Base-by-base conservation (phyloP, 1,284 basidiomycete species). In the Rhizopogon hawkerae region DNA sequence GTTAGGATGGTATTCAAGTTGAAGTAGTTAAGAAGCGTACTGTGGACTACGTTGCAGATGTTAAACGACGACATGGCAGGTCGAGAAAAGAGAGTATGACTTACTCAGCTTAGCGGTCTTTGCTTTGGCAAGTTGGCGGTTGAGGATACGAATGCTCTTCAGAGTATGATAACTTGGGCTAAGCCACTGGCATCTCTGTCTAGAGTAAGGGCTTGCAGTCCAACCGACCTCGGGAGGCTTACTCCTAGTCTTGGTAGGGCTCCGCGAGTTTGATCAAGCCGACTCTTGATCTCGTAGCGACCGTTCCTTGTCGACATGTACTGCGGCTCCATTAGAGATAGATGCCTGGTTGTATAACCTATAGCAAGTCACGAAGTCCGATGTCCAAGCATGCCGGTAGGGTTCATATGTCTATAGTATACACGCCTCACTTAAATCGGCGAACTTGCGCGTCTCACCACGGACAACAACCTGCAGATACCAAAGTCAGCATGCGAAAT, bases 81-180 rank as follows among this genome's bases (percentile, higher is more conserved):
- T 45, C 9, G 39, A 36, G 47, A 36, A 39, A 9, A 11, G 36
- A 34, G 18, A 16, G 16, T 7, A 4, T 13, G 10, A 74, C 86
- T 56, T 56, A 92, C 92, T 93, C 55, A 98, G 81, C 72, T 97
- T 97, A 2, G 95, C 94, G 0, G 95, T 97, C 72, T 98, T 98
- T 6, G 96, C 95, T 68, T 98, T 98, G 23, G 95, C 94, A 1
- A 21, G 21, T 5, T 21, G 21, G 21, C 4, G 21, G 93, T 92
- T 13, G 88, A 87, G 0, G 89, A 87, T 83, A 97, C 92, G 73
- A 96, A 95, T 0, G 84, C 79, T 48, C 93, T 76, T 0, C 92
- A 95, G 31, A 87, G 78, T 0, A 83, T 87, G 48, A 98, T 90
- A 9, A 96, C 84, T 51, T 91, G 80, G 1, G 93, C 90, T 2